Base-by-base conservation (phyloP, 192 early-diverging fungal species). In the Chytriomyces sp. region DNA sequence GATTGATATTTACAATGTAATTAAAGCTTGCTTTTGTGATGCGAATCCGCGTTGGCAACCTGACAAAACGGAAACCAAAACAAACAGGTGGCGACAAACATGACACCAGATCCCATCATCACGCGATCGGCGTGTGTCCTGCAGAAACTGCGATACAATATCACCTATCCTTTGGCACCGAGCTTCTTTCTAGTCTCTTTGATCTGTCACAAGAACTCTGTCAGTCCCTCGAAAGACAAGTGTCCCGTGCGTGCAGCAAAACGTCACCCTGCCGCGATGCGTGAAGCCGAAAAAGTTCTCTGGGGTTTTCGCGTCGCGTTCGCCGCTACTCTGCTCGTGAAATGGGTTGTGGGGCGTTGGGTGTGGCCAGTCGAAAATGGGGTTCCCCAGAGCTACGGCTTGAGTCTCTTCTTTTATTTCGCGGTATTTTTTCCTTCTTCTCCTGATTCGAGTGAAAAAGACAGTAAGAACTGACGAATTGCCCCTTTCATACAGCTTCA, bases 361-460 rank as follows among this genome's bases (percentile, higher is more conserved):
- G 17, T 8, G 26, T 17, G 19, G 7, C 39, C 7, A 17, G 19
- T 1, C 30, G 59, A 61, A 2, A 26, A 30, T 1, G 37, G 39
- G n/a, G 17, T 64, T 17, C 62, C 62, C 6, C 40, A 33, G 8
- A 44, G 39, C 3, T 64, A 64, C 34, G 62, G 62, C 10, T n/a
- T 64, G 39, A 44, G 39, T n/a, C 40, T 64, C 5, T 64, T 64
- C 28, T 30, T 64, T 22, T 64, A 64, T 31, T 64, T 64, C 49
- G 37, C 62, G 6, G 62, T 64, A 26, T 19, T 30, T 61, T 37
- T 36, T 38, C 10, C 59, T 61, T 14, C 26, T 60, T 8, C 38
- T 37, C 26, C 34, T 38, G 14, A 12, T 36, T 38, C 17, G 4
- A 37, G 0, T 36, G 14, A 61, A 19, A 49, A 14, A 3, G 41